Conservation (phyloP, 2,329 filamentous ascomycete genomes). For the Periconia digitata region DNA sequence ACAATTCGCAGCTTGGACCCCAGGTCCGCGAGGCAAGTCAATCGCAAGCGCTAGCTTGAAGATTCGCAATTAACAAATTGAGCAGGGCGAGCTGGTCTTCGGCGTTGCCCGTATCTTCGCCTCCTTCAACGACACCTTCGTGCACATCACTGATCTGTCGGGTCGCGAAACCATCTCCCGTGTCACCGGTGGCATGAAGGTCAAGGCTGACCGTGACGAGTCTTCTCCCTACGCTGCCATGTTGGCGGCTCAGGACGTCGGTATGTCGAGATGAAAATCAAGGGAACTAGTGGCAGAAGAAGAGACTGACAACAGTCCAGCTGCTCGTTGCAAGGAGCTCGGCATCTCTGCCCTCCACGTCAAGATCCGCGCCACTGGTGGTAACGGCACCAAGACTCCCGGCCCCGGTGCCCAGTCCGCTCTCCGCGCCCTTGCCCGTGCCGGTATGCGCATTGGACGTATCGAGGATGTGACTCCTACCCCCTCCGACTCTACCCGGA, state of each 20-base stretch:
- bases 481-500: slow-evolving; percentile 97
- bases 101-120: slow-evolving; percentile 98
- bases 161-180: slow-evolving; percentile 99
- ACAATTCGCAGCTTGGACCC: slow-evolving; percentile 75
- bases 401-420: slow-evolving; percentile 98
- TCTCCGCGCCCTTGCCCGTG: slow-evolving; percentile 96
- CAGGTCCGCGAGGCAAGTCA: slow-evolving; percentile 80
- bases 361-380: slow-evolving; percentile 99
- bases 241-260: slow-evolving; percentile 94
- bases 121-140: slow-evolving; percentile 63
- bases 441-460: slow-evolving; percentile 99
- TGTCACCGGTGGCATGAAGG: slow-evolving; percentile 99
- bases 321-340: slow-evolving; percentile 83
- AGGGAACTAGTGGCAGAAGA: not conserved
- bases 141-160: slow-evolving; percentile 78
- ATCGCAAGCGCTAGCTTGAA: slow-evolving; percentile 7
- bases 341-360: slow-evolving; percentile 97
- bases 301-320: slow-evolving; percentile 51
- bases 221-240: slow-evolving; percentile 99
- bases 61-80: slow-evolving; percentile 21
- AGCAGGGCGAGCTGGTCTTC: slow-evolving; percentile 88
- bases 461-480: slow-evolving; percentile 99
- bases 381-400: slow-evolving; percentile 99
- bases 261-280: slow-evolving; percentile 21
- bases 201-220: slow-evolving; percentile 93